A percentile compares a stretch with the other conserved stretches of the same genome.
Conservation (phyloP, 495 filamentous ascomycete genomes). For the Daldinia decipiens region DNA sequence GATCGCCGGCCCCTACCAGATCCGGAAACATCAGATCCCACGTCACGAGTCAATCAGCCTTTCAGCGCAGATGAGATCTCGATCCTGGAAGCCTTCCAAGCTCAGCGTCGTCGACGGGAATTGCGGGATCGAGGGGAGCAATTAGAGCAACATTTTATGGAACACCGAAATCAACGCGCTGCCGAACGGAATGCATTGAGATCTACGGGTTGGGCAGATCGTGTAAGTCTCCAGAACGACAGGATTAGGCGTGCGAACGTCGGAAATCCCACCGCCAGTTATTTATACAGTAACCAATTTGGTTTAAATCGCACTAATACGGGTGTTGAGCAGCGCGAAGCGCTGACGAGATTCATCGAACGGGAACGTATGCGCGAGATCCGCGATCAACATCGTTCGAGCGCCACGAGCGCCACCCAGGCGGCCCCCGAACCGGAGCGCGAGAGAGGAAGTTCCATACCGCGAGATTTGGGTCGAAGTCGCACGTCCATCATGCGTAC, state of each 20-base stretch:
- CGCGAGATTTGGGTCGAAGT: constrained; percentile 33
- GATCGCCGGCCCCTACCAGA: constrained; percentile 38
- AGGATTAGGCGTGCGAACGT: constrained; percentile 1
- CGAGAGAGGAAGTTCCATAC: constrained; percentile 40
- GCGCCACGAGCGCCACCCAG: constrained; percentile 18
- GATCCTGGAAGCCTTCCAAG: constrained; percentile 60
- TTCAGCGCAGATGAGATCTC: constrained; percentile 58
- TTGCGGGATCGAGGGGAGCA: constrained; percentile 50
- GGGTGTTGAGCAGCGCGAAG: constrained; percentile 37
- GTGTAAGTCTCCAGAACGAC: constrained; percentile 36
- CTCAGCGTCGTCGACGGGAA: constrained; percentile 59
- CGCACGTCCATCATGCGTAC: constrained; percentile 42
- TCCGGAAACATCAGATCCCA: constrained; percentile 39
- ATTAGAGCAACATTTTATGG: constrained; percentile 51
- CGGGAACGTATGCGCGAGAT: constrained; percentile 40
- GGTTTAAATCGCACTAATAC: constrained; percentile 5
- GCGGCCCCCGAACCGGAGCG: constrained; percentile 43
- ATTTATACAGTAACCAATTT: background rate
- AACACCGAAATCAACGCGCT: constrained; percentile 43
- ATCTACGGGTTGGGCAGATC: constrained; percentile 39
- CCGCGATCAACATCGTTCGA: constrained; percentile 39
- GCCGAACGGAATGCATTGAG: constrained; percentile 37
- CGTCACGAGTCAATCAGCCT: constrained; percentile 49
- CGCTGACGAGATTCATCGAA: constrained; percentile 43
- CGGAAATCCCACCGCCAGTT: background rate